Evolutionary conservation across 176 grass and related monocot species (phyloP).

Genomic region (Microstegium vimineum): DNA sequence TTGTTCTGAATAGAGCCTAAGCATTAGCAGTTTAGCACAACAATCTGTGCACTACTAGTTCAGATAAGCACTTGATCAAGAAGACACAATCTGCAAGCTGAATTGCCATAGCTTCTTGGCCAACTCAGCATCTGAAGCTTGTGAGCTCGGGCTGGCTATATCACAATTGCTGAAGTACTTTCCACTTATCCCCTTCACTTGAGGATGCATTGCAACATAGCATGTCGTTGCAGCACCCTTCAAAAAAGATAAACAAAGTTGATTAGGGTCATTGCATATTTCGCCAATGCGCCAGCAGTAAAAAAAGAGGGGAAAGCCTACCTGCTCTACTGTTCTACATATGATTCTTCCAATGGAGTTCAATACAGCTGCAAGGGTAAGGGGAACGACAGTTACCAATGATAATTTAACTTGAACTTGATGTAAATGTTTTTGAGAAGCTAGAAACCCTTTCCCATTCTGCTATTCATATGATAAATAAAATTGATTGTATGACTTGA

Average conservation of each 20-base stretch:
- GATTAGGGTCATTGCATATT: background rate
- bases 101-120: too few relatives aligned
- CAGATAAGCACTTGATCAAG: conserved; percentile 18
- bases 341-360: conserved; percentile 30
- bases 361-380: background rate
- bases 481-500: background rate
- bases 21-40: too few relatives aligned
- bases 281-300: background rate
- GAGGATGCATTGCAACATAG: too few relatives aligned
- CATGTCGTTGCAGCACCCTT: too few relatives aligned
- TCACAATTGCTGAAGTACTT: too few relatives aligned
- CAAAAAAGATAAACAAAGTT: background rate
- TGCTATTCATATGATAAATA: background rate
- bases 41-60: too few relatives aligned
- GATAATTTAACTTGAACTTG: background rate
- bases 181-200: too few relatives aligned
- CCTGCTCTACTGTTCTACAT: conserved; percentile 27
- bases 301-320: background rate
- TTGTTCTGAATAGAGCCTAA: too few relatives aligned
- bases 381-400: background rate
- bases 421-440: background rate
- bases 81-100: too few relatives aligned
- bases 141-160: too few relatives aligned
- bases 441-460: background rate
- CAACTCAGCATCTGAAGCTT: too few relatives aligned